Base-by-base conservation (phyloP, 2,329 filamentous ascomycete genomes). In the Aspergillus japonicus region DNA sequence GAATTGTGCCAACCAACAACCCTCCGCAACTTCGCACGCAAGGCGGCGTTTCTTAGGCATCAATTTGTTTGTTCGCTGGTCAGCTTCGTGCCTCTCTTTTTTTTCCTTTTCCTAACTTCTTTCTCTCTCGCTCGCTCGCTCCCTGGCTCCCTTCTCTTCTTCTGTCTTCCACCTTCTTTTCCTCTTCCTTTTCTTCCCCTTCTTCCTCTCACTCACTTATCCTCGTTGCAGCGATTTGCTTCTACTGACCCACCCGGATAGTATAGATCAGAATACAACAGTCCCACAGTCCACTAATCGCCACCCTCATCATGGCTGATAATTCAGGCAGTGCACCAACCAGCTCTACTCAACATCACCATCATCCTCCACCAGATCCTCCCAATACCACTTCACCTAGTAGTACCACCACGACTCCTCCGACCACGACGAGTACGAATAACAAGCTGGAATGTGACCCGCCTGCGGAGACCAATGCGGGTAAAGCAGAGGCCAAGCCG, bases 361-460 rank as follows among this genome's bases (percentile, higher is more conserved):
- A 35, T 35, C 33, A 35, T 35, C 14, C 33, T 12, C 14, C 33
- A 5, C 12, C 14, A 2, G 33, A 35, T 5, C 11, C 33, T 16
- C 5, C 33, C 2, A 35, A 12, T 35, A 35, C 11, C 12, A 35
- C 11, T 16, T 8, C 26, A 10, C 14, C 33, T 12, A 35, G 11
- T 35, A 16, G 14, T 35, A 35, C 11, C 10, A 35, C 33, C 12
- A 16, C 33, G 0, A 16, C 33, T 35, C 14, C 33, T 35, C 4
- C 33, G 14, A 24, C 55, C 47, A 51, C 66, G 35, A 63, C 60
- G 14, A 62, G 55, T n/a, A 58, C 58, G 16, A 70, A 73, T 31
- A 68, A 66, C 33, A 75, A 74, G 50, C 69, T 69, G 47, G 73
- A 76, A 48, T 66, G 68, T 31, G 66, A 71, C 19, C 69, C 68